phyloP scores from a whole-genome alignment of 2,329 filamentous ascomycete genomes.

The Epichloe bromicola region DNA sequence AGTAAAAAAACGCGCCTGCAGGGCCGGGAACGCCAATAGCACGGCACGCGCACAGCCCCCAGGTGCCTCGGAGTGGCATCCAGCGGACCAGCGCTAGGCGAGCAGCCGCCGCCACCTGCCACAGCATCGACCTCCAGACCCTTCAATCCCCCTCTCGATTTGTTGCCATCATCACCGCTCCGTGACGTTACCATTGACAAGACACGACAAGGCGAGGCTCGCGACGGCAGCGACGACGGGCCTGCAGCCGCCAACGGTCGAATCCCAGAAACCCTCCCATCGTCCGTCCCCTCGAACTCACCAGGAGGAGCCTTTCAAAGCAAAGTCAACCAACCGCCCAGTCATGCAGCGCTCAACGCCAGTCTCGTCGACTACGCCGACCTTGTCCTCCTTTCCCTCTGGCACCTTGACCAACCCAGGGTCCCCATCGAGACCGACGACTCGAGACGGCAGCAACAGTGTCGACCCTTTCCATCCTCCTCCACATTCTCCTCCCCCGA shows the following conservation, averaged over 20 bases:
- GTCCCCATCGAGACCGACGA: conserved; percentile 20
- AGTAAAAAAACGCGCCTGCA: too few species aligned
- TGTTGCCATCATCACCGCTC: too few species aligned
- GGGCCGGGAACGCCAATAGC: neutral
- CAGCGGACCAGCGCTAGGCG: neutral
- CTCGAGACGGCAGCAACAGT: conserved; percentile 19
- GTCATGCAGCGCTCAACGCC: conserved; percentile 6
- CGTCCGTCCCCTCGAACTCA: too few species aligned
- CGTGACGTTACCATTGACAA: too few species aligned
- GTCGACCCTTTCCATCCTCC: conserved; percentile 10
- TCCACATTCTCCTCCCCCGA: conserved; percentile 10
- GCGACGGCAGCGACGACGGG: too few species aligned
- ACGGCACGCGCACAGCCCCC: neutral
- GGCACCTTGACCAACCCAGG: conserved; percentile 13
- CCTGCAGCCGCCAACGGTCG: too few species aligned
- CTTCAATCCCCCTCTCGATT: too few species aligned
- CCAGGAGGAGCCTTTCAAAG: neutral
- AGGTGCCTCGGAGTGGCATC: too few species aligned
- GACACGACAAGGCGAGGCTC: too few species aligned
- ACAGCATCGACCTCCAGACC: neutral
- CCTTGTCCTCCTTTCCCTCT: conserved; percentile 24
- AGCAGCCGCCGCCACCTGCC: neutral
- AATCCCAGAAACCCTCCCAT: too few species aligned
- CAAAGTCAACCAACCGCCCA: neutral
- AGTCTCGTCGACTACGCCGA: conserved; percentile 16